Conservation (phyloP, 331 rosid genomes). For the Malus hybrid region DNA sequence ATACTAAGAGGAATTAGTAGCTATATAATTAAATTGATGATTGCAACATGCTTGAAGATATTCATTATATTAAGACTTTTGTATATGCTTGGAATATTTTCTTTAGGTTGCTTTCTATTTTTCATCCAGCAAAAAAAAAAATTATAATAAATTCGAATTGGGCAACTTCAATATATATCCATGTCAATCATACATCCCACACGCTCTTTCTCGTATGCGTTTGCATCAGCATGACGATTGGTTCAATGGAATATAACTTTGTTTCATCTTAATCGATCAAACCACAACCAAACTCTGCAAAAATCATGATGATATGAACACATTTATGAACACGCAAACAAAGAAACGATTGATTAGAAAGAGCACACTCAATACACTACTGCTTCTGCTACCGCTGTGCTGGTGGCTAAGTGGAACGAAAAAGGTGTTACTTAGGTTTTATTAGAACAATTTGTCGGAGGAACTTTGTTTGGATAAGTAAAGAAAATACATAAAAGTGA, state of each 20-base stretch:
- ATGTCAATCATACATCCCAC: not conserved
- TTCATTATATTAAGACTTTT: no score
- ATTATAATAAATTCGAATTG: not conserved
- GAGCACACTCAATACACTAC: not conserved
- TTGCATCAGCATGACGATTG: slow-evolving; percentile 13
- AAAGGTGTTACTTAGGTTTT: slow-evolving; percentile 20
- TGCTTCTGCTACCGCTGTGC: not conserved
- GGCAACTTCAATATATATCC: slow-evolving; percentile 1
- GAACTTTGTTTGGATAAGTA: slow-evolving; percentile 18
- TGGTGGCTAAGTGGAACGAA: slow-evolving; percentile 22
- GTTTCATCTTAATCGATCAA: not conserved
- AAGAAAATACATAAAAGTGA: slow-evolving; percentile 9
- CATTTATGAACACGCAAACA: slow-evolving; percentile 17
- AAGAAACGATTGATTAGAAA: slow-evolving; percentile 9
- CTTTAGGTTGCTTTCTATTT: not conserved
- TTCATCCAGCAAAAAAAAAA: not conserved
- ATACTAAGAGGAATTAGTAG: no score
- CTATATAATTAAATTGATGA: no score
- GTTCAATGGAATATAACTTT: not conserved
- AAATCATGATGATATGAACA: slow-evolving; percentile 11
- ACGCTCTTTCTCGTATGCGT: not conserved
- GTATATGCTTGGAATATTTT: not conserved
- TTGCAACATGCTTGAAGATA: not conserved
- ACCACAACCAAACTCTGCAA: not conserved
- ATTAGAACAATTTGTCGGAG: slow-evolving; percentile 14